Conservation (phyloP, 768 basidiomycete genomes). For the Amyloporia xantha region DNA sequence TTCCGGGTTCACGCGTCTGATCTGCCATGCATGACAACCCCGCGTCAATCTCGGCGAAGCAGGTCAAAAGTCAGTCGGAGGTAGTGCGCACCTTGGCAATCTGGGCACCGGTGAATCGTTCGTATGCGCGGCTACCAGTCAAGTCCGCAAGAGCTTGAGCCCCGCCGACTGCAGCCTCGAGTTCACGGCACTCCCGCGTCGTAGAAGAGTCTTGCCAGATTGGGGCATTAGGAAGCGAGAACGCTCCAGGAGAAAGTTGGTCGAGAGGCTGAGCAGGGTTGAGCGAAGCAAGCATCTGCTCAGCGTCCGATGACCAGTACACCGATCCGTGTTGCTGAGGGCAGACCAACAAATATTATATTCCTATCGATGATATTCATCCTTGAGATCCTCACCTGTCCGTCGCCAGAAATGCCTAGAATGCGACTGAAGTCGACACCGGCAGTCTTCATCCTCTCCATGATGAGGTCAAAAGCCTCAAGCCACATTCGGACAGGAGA, state of each 20-base stretch:
- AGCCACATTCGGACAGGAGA: conserved; percentile 81
- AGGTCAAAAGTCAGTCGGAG: background rate
- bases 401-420: conserved; percentile 67
- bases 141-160: conserved; percentile 64
- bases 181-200: conserved; percentile 58
- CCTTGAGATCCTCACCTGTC: conserved; percentile 44
- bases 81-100: conserved; percentile 55
- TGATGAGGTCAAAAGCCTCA: conserved; percentile 76
- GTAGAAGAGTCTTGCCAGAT: conserved; percentile 95
- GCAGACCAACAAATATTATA: no score
- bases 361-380: background rate
- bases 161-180: conserved; percentile 66
- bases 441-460: conserved; percentile 52
- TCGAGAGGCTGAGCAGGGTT: conserved; percentile 45
- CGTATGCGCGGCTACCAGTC: conserved; percentile 80
- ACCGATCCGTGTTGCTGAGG: conserved; percentile 89
- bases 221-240: conserved; percentile 61
- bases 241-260: conserved; percentile 59
- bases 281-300: conserved; percentile 44
- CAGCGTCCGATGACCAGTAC: conserved; percentile 64
- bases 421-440: conserved; percentile 55
- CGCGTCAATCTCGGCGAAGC: conserved; percentile 9
- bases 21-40: conserved; percentile 30
- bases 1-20: conserved; percentile 45
- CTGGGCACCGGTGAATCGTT: conserved; percentile 84